phyloP scores from a whole-genome alignment of 768 basidiomycete species.

The Russula sp. region DNA sequence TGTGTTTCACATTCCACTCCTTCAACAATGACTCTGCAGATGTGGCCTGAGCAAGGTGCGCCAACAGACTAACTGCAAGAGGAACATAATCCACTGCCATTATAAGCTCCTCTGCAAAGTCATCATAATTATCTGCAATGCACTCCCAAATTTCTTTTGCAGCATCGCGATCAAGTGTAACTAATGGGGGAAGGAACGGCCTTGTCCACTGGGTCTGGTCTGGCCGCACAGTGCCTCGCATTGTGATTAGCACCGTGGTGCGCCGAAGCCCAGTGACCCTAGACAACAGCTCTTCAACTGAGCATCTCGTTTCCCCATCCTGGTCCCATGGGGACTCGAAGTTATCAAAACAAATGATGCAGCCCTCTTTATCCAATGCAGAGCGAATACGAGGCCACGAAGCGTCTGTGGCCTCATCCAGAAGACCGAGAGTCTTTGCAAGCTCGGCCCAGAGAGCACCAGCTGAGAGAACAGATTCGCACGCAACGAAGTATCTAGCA shows the following conservation, averaged over 20 bases:
- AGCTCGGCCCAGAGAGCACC: neutral
- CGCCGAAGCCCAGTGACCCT: neutral
- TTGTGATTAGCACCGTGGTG: slow-evolving; percentile 5
- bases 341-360: slow-evolving; percentile 34
- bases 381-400: neutral
- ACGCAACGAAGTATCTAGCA: neutral
- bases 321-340: slow-evolving; percentile 36
- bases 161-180: neutral
- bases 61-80: slow-evolving; percentile 3
- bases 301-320: neutral
- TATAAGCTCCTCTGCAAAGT: too few species aligned
- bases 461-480: neutral
- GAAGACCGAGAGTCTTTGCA: neutral
- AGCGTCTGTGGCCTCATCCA: neutral
- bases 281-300: slow-evolving; percentile 4
- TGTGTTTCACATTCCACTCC: too few species aligned
- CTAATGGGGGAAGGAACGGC: neutral
- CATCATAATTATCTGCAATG: too few species aligned
- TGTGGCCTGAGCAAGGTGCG: slow-evolving; percentile 4
- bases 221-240: slow-evolving; percentile 3
- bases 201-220: slow-evolving; percentile 3
- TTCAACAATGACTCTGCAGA: neutral
- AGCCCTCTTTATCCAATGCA: neutral
- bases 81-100: too few species aligned
- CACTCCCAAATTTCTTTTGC: neutral